Conservation (phyloP, 495 filamentous ascomycete species). For the Geopyxis carbonaria region DNA sequence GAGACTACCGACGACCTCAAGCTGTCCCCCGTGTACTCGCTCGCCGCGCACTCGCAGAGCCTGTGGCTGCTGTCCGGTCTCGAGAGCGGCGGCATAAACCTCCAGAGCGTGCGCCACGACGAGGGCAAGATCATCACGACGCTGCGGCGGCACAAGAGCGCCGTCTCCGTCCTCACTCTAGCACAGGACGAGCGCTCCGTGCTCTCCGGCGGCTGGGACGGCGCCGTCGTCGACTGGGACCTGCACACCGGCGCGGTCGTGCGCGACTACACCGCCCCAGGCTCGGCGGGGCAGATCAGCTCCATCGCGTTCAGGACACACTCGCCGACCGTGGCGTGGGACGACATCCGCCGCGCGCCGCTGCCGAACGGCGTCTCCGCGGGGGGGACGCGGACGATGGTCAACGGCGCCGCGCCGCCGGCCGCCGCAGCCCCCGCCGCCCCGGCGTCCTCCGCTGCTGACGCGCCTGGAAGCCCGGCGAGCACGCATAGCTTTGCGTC, state of each 20-base stretch:
- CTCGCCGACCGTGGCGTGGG: constrained; percentile 10
- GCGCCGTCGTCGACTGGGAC: constrained; percentile 86
- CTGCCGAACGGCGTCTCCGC: constrained; percentile 17
- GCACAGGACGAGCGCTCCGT: constrained; percentile 73
- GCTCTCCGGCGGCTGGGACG: constrained; percentile 93
- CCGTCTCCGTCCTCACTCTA: constrained; percentile 73
- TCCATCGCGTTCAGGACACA: constrained; percentile 64
- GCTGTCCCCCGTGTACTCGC: constrained; percentile 77
- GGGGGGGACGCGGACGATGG: constrained; percentile 25
- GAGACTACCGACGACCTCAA: constrained; percentile 20
- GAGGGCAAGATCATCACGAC: constrained; percentile 76
- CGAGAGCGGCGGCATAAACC: constrained; percentile 79
- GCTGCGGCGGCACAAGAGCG: constrained; percentile 71
- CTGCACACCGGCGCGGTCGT: constrained; percentile 67
- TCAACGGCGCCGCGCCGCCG: constrained; percentile 32
- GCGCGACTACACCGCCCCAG: constrained; percentile 44
- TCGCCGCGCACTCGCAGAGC: constrained; percentile 77
- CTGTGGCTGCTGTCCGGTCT: constrained; percentile 81
- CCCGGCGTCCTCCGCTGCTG: constrained; percentile 25
- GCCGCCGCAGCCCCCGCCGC: constrained; percentile 36
- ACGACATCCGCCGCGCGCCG: constrained; percentile 13
- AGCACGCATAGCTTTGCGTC: constrained; percentile 13
- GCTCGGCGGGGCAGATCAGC: constrained; percentile 69
- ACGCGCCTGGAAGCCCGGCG: constrained; percentile 34
- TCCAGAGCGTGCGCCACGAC: constrained; percentile 87